Evolutionary conservation across 495 filamentous ascomycete genomes (phyloP).

Genomic region (Physcia stellaris): DNA sequence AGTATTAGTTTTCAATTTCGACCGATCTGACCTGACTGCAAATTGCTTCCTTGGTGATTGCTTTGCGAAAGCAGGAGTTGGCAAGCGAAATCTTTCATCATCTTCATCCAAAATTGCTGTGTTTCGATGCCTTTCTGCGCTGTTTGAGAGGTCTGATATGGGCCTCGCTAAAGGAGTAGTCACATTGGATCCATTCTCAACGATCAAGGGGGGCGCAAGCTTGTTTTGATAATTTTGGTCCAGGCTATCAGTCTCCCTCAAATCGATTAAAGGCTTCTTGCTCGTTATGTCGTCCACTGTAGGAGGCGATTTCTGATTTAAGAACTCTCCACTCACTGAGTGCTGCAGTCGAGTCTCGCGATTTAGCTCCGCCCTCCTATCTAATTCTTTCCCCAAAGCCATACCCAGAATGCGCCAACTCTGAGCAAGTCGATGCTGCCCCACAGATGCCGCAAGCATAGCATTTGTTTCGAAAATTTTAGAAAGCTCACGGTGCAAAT

Average conservation of each 20-base stretch:
- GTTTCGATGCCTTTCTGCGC: constrained; percentile 20
- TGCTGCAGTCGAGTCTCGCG: constrained; percentile 17
- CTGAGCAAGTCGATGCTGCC: constrained; percentile 51
- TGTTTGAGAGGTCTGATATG: constrained; percentile 33
- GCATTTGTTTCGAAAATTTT: constrained; percentile 46
- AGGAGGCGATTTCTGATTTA: too few relatives aligned
- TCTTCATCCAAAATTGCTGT: constrained; percentile 24
- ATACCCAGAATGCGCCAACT: constrained; percentile 61
- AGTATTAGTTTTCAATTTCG: background rate
- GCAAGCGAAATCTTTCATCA: too few relatives aligned
- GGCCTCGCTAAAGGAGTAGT: constrained; percentile 67
- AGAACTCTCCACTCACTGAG: too few relatives aligned
- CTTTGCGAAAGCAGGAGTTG: background rate
- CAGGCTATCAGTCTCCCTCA: too few relatives aligned
- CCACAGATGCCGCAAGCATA: constrained; percentile 41
- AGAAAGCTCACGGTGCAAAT: constrained; percentile 2
- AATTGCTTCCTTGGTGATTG: constrained; percentile 1
- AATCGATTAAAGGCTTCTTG: too few relatives aligned
- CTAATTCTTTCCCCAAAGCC: constrained; percentile 45
- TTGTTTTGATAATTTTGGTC: constrained; percentile 26
- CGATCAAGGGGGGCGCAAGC: constrained; percentile 14
- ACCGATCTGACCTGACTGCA: background rate
- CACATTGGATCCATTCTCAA: constrained; percentile 63
- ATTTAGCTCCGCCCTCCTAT: constrained; percentile 43
- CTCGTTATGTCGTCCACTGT: too few relatives aligned